These are phyloP conservation scores for Mycosphaerelloides madeirae DNA, from an alignment of 2,329 filamentous ascomycete species.

Conservation along the genomic window DNA sequence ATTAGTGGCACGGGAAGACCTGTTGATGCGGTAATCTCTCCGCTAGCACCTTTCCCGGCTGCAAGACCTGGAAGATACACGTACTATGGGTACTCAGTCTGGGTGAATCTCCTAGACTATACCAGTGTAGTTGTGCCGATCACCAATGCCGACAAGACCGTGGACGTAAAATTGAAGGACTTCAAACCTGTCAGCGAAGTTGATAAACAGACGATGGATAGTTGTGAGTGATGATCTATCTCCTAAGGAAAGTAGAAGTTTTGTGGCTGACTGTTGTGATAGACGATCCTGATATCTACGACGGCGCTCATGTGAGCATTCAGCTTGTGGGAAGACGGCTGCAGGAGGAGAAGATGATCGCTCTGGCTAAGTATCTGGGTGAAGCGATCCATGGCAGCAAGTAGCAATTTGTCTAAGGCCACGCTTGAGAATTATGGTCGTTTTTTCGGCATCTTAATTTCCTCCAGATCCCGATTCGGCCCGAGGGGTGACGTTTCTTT, in stretches of 20 bases:
- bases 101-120: constrained; percentile 55
- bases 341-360: constrained; percentile 38
- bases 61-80: constrained; percentile 46
- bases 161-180: constrained; percentile 42
- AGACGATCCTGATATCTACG: constrained; percentile 37
- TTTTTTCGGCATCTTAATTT: no score
- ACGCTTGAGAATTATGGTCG: no score
- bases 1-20: constrained; percentile 43
- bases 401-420: not conserved
- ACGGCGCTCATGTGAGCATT: constrained; percentile 35
- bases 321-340: constrained; percentile 34
- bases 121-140: constrained; percentile 52
- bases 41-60: constrained; percentile 49
- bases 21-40: constrained; percentile 53
- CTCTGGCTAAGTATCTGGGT: constrained; percentile 32
- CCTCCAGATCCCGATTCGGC: no score
- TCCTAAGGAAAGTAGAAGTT: not conserved
- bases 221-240: constrained; percentile 34
- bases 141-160: constrained; percentile 47
- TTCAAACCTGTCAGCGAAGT: constrained; percentile 36
- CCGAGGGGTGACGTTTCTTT: no score
- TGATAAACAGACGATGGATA: constrained; percentile 38
- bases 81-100: constrained; percentile 43
- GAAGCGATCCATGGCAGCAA: constrained; percentile 17
- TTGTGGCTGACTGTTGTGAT: constrained; percentile 10